phyloP scores from a whole-genome alignment of 2,329 filamentous ascomycete species.

The Sporothrix pallida region DNA sequence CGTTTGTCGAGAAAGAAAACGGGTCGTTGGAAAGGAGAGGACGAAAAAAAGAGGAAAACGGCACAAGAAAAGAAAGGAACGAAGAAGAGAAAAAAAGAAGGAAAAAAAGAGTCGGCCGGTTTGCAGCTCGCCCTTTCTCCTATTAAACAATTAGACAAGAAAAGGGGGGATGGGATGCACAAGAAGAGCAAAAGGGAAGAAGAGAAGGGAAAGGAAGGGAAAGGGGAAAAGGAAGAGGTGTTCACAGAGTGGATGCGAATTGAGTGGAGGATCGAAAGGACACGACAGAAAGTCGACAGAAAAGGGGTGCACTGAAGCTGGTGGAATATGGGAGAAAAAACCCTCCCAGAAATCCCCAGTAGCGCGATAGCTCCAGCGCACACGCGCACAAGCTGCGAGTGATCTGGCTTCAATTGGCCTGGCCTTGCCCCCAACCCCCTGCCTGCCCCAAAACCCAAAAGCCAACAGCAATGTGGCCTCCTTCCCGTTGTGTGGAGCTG shows the following conservation, averaged over 20 bases:
- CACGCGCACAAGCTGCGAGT: conserved; percentile 30
- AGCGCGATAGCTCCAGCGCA: conserved; percentile 28
- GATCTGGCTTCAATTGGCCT: conserved; percentile 44
- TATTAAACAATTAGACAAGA: conserved; percentile 23
- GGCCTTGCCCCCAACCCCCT: conserved; percentile 5
- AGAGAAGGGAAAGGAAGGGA: conserved; percentile 16
- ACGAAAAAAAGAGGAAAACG: conserved; percentile 23
- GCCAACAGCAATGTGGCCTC: conserved; percentile 41
- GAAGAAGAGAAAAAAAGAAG: conserved; percentile 28
- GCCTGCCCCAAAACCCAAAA: not conserved
- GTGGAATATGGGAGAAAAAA: conserved; percentile 33
- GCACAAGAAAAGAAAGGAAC: conserved; percentile 9
- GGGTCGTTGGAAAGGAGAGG: conserved; percentile 17
- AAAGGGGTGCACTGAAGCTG: conserved; percentile 20
- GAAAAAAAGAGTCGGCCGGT: conserved; percentile 10
- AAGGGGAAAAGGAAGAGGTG: conserved; percentile 25
- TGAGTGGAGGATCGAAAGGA: conserved; percentile 25
- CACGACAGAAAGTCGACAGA: not conserved
- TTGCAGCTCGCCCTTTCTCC: conserved; percentile 29
- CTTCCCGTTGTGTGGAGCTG: conserved; percentile 31
- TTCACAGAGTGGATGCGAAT: conserved; percentile 28
- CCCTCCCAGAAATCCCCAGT: not conserved
- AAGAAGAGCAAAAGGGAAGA: conserved; percentile 3
- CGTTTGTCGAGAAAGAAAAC: conserved; percentile 19
- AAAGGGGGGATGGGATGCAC: conserved; percentile 14